Conservation (phyloP, 179 eudicot genomes). For the Spergularia azorica region DNA sequence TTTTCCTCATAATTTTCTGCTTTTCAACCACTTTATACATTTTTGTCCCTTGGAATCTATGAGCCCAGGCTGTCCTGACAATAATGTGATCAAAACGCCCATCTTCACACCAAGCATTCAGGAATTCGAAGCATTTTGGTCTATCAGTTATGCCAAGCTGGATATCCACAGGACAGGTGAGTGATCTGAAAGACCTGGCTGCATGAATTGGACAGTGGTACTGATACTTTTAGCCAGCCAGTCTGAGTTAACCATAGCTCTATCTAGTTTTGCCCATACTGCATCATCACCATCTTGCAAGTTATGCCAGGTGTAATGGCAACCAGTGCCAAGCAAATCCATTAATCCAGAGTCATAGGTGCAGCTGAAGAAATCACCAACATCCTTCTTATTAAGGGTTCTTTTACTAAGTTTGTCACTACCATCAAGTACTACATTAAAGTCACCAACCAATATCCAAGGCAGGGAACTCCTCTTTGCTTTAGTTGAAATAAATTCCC, state of each 20-base stretch:
- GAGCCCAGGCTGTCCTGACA: not conserved
- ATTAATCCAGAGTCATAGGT: too few species aligned
- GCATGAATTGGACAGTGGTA: too few species aligned
- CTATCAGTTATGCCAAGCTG: not conserved
- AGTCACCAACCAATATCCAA: not conserved
- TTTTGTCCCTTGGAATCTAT: not conserved
- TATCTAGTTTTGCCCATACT: too few species aligned
- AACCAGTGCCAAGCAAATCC: too few species aligned
- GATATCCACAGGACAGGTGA: not conserved
- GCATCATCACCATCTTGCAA: too few species aligned
- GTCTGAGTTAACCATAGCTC: too few species aligned
- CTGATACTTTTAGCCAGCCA: too few species aligned
- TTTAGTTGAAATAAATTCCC: not conserved
- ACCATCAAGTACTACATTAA: not conserved
- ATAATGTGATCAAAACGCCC: too few species aligned
- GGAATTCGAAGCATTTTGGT: not conserved
- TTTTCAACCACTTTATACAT: not conserved
- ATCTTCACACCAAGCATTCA: not conserved
- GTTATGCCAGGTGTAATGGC: too few species aligned
- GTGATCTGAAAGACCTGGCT: not conserved
- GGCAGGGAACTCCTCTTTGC: not conserved
- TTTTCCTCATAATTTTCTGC: too few species aligned
- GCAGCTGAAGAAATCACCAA: not conserved
- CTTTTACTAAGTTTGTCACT: not conserved
- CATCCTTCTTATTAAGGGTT: not conserved